Conservation (phyloP, 805 yeast species). For the Lipomyces starkeyi region DNA sequence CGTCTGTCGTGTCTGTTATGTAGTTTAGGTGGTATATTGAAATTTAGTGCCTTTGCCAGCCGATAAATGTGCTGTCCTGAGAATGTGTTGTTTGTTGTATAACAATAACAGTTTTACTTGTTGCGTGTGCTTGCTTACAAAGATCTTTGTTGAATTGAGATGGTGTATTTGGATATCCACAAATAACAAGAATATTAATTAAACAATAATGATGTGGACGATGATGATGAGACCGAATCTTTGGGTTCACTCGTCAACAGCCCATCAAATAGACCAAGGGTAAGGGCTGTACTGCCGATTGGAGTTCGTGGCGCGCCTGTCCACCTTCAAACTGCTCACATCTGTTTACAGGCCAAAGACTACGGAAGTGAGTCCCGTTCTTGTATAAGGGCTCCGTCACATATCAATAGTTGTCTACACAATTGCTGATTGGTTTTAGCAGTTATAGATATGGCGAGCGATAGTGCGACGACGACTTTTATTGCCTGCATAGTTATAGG, state of each 20-base stretch:
- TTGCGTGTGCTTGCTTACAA: not conserved
- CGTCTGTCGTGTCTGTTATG: conserved; percentile 69
- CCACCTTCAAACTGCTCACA: too few species aligned
- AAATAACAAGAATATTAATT: too few species aligned
- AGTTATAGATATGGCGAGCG: conserved; percentile 26
- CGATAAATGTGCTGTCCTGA: not conserved
- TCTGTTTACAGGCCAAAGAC: too few species aligned
- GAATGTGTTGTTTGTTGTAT: not conserved
- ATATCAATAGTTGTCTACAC: not conserved
- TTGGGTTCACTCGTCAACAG: too few species aligned
- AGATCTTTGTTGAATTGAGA: not conserved
- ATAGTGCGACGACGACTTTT: conserved; percentile 37
- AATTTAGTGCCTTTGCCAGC: not conserved
- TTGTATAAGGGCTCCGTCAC: not conserved
- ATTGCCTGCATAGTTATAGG: conserved; percentile 38
- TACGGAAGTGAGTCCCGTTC: not conserved
- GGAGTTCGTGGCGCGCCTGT: too few species aligned
- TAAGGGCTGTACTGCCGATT: not conserved
- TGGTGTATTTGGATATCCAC: too few species aligned
- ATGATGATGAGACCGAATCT: too few species aligned
- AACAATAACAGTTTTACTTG: not conserved
- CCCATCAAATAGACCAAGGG: not conserved
- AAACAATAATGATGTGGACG: not conserved
- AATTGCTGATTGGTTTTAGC: not conserved
- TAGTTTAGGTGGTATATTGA: conserved; percentile 1